Evolutionary conservation across 2,329 filamentous ascomycete genomes (phyloP).

Genomic region (Botryotinia globosa): DNA sequence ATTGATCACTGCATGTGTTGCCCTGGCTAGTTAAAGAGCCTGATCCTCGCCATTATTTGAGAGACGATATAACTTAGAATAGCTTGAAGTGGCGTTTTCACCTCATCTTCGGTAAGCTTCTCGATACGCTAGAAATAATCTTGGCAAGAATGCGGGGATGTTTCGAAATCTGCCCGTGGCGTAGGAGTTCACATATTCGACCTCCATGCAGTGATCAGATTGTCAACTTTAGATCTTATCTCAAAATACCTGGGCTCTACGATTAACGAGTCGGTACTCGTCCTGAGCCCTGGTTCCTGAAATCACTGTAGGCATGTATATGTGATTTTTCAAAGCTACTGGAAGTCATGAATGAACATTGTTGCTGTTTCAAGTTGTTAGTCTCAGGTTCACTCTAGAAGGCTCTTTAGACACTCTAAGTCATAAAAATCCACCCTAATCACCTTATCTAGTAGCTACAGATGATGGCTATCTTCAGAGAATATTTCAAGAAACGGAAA

Average conservation of each 20-base stretch:
- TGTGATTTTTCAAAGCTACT: neutral
- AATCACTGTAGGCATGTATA: neutral
- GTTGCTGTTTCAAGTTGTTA: neutral
- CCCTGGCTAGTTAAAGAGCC: neutral
- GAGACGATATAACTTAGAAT: neutral
- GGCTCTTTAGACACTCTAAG: neutral
- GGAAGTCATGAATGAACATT: neutral
- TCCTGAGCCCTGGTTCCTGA: neutral
- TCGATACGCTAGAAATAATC: neutral
- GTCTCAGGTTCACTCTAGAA: neutral
- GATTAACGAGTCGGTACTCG: neutral
- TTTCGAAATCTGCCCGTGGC: neutral
- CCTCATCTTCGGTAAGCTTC: neutral
- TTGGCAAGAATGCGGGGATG: neutral
- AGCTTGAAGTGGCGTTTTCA: neutral
- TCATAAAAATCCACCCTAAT: neutral
- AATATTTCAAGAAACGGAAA: neutral
- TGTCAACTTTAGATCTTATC: neutral
- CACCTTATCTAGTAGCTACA: neutral
- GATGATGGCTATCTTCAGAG: no score
- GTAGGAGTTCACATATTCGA: neutral
- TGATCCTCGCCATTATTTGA: neutral
- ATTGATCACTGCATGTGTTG: neutral
- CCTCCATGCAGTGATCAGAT: neutral
- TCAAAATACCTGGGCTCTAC: neutral